phyloP scores from a whole-genome alignment of 352 stramenopile genomes.

The Globisporangium paddicum region DNA sequence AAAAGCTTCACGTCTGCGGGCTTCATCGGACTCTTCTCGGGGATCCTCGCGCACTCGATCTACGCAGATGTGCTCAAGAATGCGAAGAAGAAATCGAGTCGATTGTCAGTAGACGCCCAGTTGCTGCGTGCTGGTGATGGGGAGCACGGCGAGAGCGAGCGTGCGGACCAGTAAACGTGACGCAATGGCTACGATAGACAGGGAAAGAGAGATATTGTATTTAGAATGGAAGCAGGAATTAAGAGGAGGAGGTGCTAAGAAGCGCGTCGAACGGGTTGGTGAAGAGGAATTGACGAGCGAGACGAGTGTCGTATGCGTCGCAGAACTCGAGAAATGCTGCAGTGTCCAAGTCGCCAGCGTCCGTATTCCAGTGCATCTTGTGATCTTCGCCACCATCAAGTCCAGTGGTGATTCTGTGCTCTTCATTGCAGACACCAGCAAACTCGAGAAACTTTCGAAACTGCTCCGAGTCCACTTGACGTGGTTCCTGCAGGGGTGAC shows the following conservation, averaged over 20 bases:
- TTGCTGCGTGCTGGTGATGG: neutral
- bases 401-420: neutral
- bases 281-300: constrained; percentile 32
- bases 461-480: neutral
- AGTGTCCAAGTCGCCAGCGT: neutral
- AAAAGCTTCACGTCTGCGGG: constrained; percentile 57
- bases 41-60: constrained; percentile 64
- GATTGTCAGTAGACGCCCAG: neutral
- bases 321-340: constrained; percentile 30
- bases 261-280: constrained; percentile 36
- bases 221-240: neutral
- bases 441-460: constrained; percentile 20
- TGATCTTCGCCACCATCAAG: neutral
- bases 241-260: neutral
- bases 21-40: constrained; percentile 52
- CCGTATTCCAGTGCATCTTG: neutral
- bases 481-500: neutral
- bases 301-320: constrained; percentile 17
- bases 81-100: neutral
- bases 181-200: constrained; percentile 2
- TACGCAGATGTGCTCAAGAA: constrained; percentile 67
- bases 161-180: neutral
- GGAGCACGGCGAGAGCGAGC: neutral
- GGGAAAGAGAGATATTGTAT: neutral
- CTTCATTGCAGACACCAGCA: constrained; percentile 1